phyloP scores from a whole-genome alignment of 2,329 filamentous ascomycete species.

The Diaporthe capsici region DNA sequence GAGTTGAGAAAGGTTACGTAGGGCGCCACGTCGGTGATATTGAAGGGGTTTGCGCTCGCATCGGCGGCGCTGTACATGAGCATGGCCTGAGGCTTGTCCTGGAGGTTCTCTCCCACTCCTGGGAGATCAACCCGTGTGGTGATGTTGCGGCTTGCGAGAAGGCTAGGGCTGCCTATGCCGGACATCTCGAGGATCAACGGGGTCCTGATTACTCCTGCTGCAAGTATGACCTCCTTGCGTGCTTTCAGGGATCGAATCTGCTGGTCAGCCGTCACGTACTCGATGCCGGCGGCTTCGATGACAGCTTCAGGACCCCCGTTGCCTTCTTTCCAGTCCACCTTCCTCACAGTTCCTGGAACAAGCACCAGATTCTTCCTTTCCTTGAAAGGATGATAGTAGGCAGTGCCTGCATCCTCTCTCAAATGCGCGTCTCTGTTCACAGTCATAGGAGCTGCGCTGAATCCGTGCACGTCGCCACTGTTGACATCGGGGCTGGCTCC shows the following conservation, averaged over 20 bases:
- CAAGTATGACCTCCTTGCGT: conserved; percentile 16
- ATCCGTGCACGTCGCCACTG: background rate
- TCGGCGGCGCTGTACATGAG: background rate
- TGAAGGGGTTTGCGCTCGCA: background rate
- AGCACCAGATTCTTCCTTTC: background rate
- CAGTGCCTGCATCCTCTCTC: background rate
- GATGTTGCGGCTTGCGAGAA: conserved; percentile 4
- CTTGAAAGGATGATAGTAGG: conserved; percentile 2
- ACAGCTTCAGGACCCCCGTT: background rate
- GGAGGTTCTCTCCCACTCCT: conserved; percentile 20
- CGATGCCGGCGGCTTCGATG: background rate
- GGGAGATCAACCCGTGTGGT: background rate
- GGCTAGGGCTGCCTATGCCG: conserved; percentile 13
- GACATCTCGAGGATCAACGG: conserved; percentile 17
- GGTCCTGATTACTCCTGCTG: background rate
- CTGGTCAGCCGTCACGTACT: background rate
- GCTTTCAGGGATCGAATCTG: background rate
- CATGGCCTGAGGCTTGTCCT: background rate
- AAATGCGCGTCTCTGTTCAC: background rate
- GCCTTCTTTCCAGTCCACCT: background rate
- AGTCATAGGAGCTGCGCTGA: background rate
- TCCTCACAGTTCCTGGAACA: background rate
- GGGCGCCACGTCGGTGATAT: background rate
- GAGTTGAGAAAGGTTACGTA: background rate
- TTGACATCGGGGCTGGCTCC: background rate